Percentiles rank a stretch among this genome's conserved stretches.
phyloP scores from a whole-genome alignment of 2,329 filamentous ascomycete species.

The Ophiocordyceps australis region DNA sequence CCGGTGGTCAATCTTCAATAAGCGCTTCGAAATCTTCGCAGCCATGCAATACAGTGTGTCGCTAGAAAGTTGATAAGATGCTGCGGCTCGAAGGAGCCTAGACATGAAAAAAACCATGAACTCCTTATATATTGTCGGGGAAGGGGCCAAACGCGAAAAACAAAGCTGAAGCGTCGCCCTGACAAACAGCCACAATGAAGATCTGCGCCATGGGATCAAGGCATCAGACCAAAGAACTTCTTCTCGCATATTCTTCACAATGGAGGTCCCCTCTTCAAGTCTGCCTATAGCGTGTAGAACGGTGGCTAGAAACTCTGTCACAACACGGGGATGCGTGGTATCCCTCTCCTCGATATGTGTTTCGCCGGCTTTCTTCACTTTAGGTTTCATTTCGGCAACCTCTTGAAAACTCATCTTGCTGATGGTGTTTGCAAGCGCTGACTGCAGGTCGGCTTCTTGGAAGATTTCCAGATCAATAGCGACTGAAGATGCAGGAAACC shows the following conservation, averaged over 20 bases:
- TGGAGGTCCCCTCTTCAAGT: constrained; percentile 6
- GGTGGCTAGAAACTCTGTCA: constrained; percentile 25
- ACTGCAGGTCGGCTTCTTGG: background rate
- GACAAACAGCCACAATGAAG: constrained; percentile 3
- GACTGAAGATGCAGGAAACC: constrained; percentile 9
- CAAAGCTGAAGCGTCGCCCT: too few relatives aligned
- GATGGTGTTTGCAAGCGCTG: constrained; percentile 5
- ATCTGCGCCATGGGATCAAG: constrained; percentile 1
- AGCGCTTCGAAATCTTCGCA: constrained; percentile 23
- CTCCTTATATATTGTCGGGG: constrained; percentile 25
- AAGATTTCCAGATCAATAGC: constrained; percentile 3
- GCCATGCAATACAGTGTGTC: constrained; percentile 19
- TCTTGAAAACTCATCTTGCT: constrained; percentile 10
- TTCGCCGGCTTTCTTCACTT: constrained; percentile 8
- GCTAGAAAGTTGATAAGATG: constrained; percentile 3
- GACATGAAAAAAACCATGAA: constrained; percentile 29
- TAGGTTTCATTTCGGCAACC: constrained; percentile 3
- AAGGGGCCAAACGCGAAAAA: constrained; percentile 1
- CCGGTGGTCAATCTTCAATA: constrained; percentile 16
- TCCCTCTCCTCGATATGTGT: too few relatives aligned
- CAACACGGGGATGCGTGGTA: constrained; percentile 24
- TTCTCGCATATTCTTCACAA: constrained; percentile 33
- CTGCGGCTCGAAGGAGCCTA: constrained; percentile 11
- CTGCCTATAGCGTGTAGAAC: constrained; percentile 20
- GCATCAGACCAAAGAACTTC: constrained; percentile 11